These are phyloP conservation scores for Saccharomycopsis fibuligera DNA, from an alignment of 805 yeast species.

Conservation along the genomic window DNA sequence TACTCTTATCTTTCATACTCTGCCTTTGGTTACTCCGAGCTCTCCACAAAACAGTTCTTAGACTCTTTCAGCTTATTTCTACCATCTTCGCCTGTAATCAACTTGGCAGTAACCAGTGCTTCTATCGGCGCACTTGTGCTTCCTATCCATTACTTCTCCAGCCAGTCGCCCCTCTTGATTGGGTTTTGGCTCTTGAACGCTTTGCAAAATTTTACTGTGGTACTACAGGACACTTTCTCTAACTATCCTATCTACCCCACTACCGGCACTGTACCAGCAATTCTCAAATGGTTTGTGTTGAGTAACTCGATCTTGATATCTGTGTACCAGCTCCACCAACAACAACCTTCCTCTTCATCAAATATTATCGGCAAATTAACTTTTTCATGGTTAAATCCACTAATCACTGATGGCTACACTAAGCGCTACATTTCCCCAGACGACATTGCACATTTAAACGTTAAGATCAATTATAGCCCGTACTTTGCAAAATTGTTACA, in stretches of 20 bases:
- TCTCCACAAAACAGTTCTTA: too few relatives aligned
- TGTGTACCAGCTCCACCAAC: too few relatives aligned
- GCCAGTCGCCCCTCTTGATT: neutral
- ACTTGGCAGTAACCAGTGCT: too few relatives aligned
- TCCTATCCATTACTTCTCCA: neutral
- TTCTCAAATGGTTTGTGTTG: neutral
- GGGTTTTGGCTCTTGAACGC: neutral
- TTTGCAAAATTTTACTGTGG: too few relatives aligned
- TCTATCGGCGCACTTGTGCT: too few relatives aligned
- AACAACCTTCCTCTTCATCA: neutral
- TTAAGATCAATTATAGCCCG: constrained; percentile 30
- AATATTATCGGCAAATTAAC: constrained; percentile 25
- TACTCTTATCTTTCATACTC: too few relatives aligned
- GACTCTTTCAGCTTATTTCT: too few relatives aligned
- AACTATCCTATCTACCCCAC: neutral
- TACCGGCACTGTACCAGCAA: neutral
- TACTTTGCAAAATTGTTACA: constrained; percentile 28
- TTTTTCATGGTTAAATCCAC: constrained; percentile 43
- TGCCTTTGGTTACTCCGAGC: too few relatives aligned
- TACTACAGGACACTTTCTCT: neutral
- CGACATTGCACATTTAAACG: constrained; percentile 36
- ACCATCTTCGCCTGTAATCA: too few relatives aligned
- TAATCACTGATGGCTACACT: constrained; percentile 35
- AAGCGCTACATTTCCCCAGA: constrained; percentile 35
- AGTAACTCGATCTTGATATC: neutral